Percentiles rank a stretch among this genome's conserved stretches.
Evolutionary conservation across 495 filamentous ascomycete genomes (phyloP).

Genomic region (Clohesyomyces aquaticus): DNA sequence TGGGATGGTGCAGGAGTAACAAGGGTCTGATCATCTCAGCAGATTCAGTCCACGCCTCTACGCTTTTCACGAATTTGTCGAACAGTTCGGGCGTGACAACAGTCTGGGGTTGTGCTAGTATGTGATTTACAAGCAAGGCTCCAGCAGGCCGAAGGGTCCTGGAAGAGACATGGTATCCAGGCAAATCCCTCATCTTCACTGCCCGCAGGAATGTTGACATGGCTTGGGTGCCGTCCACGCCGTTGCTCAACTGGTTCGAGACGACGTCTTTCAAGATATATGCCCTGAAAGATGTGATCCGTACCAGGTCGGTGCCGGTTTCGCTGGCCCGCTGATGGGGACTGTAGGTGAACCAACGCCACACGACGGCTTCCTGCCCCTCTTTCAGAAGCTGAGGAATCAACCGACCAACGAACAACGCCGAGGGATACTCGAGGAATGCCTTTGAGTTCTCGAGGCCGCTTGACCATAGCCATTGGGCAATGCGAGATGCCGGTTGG

Average conservation of each 20-base stretch:
- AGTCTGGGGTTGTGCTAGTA: slow-evolving; percentile 13
- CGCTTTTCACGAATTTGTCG: slow-evolving; percentile 17
- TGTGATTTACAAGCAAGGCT: slow-evolving; percentile 6
- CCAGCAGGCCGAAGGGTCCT: slow-evolving; percentile 13
- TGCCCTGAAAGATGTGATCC: slow-evolving; percentile 8
- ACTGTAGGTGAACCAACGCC: slow-evolving; percentile 26
- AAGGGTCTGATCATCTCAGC: slow-evolving; percentile 1
- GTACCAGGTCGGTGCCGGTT: not conserved
- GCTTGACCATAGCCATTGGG: slow-evolving; percentile 31
- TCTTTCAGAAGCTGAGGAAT: slow-evolving; percentile 20
- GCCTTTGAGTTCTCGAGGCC: slow-evolving; percentile 19
- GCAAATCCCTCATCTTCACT: not conserved
- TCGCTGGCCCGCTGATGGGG: slow-evolving; percentile 4
- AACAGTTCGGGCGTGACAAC: slow-evolving; percentile 2
- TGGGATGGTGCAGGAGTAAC: slow-evolving; percentile 26
- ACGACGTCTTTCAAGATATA: slow-evolving; percentile 14
- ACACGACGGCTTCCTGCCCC: slow-evolving; percentile 9
- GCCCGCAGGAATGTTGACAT: slow-evolving; percentile 22
- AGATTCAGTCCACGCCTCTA: not conserved
- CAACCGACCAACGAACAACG: not conserved
- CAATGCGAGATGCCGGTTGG: no score
- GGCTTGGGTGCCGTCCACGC: slow-evolving; percentile 1
- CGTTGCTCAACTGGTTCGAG: not conserved
- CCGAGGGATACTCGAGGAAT: slow-evolving; percentile 3
- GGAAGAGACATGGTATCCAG: not conserved